A percentile compares a stretch with the other conserved stretches of the same genome.
Conservation (phyloP, 2,329 filamentous ascomycete genomes). For the Onygenales sp. region DNA sequence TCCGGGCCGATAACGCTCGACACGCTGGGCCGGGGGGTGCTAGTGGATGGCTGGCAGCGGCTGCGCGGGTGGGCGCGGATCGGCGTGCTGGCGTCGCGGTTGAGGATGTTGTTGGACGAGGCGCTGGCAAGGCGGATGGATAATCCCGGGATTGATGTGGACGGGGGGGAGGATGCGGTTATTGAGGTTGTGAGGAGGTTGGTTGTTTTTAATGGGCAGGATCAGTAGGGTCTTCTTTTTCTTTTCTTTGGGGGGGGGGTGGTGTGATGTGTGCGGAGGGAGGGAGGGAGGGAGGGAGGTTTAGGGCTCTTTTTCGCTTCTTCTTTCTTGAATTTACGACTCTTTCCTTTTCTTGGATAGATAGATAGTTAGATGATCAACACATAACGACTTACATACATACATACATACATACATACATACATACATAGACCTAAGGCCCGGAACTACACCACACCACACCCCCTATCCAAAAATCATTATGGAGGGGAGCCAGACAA, state of each 20-base stretch:
- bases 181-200: conserved; percentile 69
- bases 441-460: too few relatives aligned
- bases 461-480: too few relatives aligned
- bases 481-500: too few relatives aligned
- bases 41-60: conserved; percentile 85
- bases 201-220: conserved; percentile 82
- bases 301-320: too few relatives aligned
- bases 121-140: conserved; percentile 74
- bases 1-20: conserved; percentile 77
- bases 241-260: too few relatives aligned
- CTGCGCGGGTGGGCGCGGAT: conserved; percentile 90
- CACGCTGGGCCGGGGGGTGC: conserved; percentile 72
- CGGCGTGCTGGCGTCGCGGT: conserved; percentile 73
- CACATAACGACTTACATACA: not conserved
- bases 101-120: conserved; percentile 79
- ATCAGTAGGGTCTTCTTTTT: conserved; percentile 33
- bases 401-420: not conserved
- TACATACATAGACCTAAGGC: not conserved
- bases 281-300: too few relatives aligned
- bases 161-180: conserved; percentile 37
- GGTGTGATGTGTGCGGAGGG: too few relatives aligned
- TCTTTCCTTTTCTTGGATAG: not conserved
- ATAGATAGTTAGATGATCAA: not conserved
- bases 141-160: conserved; percentile 51
- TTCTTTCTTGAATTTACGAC: too few relatives aligned